Conservation (phyloP, 306 rosid genomes). For the Mimosa pudica region DNA sequence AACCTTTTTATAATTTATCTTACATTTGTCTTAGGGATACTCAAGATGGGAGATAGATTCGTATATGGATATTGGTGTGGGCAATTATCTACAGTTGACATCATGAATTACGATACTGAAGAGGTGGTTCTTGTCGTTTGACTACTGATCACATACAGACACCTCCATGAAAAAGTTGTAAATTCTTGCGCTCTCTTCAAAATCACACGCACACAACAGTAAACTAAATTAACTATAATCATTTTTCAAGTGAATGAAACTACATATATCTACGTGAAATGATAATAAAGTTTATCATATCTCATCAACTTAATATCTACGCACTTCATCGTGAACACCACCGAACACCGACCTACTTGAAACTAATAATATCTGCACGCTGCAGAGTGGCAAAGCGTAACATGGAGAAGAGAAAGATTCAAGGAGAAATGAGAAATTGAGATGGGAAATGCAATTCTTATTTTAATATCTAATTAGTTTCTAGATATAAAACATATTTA, state of each 20-base stretch:
- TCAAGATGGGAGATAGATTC: conserved; percentile 20
- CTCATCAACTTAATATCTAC: conserved; percentile 13
- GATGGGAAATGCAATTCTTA: too few species aligned
- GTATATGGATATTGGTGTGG: conserved; percentile 28
- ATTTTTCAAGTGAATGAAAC: background rate
- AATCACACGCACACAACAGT: conserved; percentile 39
- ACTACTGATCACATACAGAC: conserved; percentile 3
- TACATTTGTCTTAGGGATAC: background rate
- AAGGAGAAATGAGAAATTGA: too few species aligned
- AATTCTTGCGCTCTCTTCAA: conserved; percentile 25
- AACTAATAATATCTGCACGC: conserved; percentile 17
- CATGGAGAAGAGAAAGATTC: too few species aligned
- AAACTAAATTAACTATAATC: background rate
- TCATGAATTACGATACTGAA: conserved; percentile 36
- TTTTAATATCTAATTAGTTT: too few species aligned
- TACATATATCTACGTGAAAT: background rate
- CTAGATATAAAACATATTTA: too few species aligned
- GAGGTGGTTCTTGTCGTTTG: conserved; percentile 41
- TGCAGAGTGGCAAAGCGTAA: too few species aligned
- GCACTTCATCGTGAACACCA: conserved; percentile 3
- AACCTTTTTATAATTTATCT: background rate
- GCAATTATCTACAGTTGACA: conserved; percentile 32
- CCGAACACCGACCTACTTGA: conserved; percentile 34
- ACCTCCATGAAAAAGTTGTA: background rate
- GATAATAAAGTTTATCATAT: too few species aligned